These are phyloP conservation scores for Talaromyces sp. DNA, from an alignment of 2,329 filamentous ascomycete genomes.

Conservation along the genomic window DNA sequence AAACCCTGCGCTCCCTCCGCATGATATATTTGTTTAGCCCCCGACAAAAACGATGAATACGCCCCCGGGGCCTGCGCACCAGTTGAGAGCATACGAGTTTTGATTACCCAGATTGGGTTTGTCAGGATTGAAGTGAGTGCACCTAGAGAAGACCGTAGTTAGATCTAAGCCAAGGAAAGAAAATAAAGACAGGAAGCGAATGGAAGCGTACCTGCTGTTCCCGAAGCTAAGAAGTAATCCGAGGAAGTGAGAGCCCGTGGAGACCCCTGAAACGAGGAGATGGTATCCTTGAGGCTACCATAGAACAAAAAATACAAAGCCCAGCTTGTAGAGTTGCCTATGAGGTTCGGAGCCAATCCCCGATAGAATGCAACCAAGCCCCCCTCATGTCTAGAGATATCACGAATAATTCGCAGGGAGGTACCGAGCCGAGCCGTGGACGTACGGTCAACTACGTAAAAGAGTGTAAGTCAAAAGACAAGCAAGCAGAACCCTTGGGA, in stretches of 20 bases:
- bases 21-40: slow-evolving; percentile 66
- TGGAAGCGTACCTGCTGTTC: slow-evolving; percentile 52
- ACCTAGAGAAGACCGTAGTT: slow-evolving; percentile 49
- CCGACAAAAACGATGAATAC: slow-evolving; percentile 76
- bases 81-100: slow-evolving; percentile 93
- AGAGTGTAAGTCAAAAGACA: neutral
- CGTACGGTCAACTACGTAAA: slow-evolving; percentile 52
- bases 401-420: slow-evolving; percentile 56
- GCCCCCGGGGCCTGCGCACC: slow-evolving; percentile 74
- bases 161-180: neutral
- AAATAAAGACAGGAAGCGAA: neutral
- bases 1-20: slow-evolving; percentile 78
- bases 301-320: slow-evolving; percentile 86
- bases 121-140: slow-evolving; percentile 78
- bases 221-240: slow-evolving; percentile 82
- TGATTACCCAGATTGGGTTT: slow-evolving; percentile 97
- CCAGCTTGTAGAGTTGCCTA: slow-evolving; percentile 91
- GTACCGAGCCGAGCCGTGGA: slow-evolving; percentile 53
- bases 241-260: slow-evolving; percentile 55
- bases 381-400: slow-evolving; percentile 58
- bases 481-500: slow-evolving; percentile 18
- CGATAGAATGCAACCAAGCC: slow-evolving; percentile 76
- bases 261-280: slow-evolving; percentile 45
- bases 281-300: slow-evolving; percentile 59
- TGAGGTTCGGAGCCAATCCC: slow-evolving; percentile 83